Conservation (phyloP, 495 filamentous ascomycete genomes). For the Aspergillus nidulans region DNA sequence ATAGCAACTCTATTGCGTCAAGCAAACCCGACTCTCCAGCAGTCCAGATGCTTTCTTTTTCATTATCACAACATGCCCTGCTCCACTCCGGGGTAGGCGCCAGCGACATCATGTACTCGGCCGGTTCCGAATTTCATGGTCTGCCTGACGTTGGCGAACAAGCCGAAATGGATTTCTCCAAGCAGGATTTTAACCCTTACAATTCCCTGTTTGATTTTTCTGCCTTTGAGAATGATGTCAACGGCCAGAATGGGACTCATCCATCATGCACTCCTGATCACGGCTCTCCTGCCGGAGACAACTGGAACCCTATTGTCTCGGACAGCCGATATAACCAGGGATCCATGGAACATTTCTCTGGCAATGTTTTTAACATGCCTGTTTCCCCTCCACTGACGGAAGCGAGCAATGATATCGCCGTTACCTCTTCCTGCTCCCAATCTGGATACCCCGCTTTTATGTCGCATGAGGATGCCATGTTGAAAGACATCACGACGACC, state of each 20-base stretch:
- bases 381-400: slow-evolving; percentile 46
- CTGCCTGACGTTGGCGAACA: slow-evolving; percentile 38
- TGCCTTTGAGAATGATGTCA: slow-evolving; percentile 44
- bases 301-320: slow-evolving; percentile 40
- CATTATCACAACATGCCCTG: slow-evolving; percentile 38
- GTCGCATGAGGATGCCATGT: slow-evolving; percentile 36
- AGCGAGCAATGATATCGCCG: slow-evolving; percentile 43
- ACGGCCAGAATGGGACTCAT: slow-evolving; percentile 29
- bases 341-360: slow-evolving; percentile 37
- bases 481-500: slow-evolving; percentile 34
- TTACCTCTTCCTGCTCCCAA: slow-evolving; percentile 43
- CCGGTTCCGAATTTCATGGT: slow-evolving; percentile 40
- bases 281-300: slow-evolving; percentile 36
- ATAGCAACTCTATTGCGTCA: slow-evolving; percentile 32
- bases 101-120: slow-evolving; percentile 43
- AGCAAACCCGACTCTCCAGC: slow-evolving; percentile 39
- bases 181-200: slow-evolving; percentile 32
- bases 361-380: slow-evolving; percentile 37
- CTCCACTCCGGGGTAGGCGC: slow-evolving; percentile 40
- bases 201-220: slow-evolving; percentile 40
- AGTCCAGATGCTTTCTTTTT: slow-evolving; percentile 47
- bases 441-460: slow-evolving; percentile 39
- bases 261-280: slow-evolving; percentile 36
- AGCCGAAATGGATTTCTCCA: slow-evolving; percentile 38
- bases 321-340: slow-evolving; percentile 37